phyloP scores from a whole-genome alignment of 2,329 filamentous ascomycete genomes.

The Neobulgaria alba region DNA sequence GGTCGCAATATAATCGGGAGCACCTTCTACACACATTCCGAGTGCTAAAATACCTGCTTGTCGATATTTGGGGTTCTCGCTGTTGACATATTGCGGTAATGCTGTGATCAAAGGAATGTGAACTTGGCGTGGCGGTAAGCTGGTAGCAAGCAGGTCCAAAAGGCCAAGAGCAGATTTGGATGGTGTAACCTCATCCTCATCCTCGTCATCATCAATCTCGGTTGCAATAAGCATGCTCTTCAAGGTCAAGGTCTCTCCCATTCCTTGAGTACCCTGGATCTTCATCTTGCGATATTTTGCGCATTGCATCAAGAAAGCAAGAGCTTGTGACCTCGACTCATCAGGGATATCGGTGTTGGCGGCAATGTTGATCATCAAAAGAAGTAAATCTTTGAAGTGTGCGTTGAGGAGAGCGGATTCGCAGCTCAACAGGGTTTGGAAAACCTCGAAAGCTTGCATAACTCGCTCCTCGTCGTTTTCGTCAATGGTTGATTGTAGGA shows the following conservation, averaged over 20 bases:
- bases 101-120: constrained; percentile 85
- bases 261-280: constrained; percentile 76
- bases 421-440: constrained; percentile 88
- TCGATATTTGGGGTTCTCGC: constrained; percentile 66
- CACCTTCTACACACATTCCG: constrained; percentile 91
- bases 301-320: constrained; percentile 89
- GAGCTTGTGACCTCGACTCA: constrained; percentile 79
- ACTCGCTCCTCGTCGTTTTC: constrained; percentile 77
- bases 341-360: constrained; percentile 70
- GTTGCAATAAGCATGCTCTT: constrained; percentile 85
- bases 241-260: constrained; percentile 79
- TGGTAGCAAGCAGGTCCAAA: constrained; percentile 80
- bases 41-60: constrained; percentile 87
- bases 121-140: constrained; percentile 86
- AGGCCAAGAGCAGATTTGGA: constrained; percentile 77
- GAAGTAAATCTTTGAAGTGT: constrained; percentile 82
- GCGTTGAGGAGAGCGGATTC: constrained; percentile 74
- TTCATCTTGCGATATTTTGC: constrained; percentile 92
- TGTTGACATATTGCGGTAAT: constrained; percentile 72
- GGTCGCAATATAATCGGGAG: constrained; percentile 93
- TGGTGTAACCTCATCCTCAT: constrained; percentile 72
- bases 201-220: constrained; percentile 71
- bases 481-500: constrained; percentile 77
- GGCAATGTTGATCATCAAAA: constrained; percentile 88
- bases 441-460: constrained; percentile 89